Conservation (phyloP, 2,329 filamentous ascomycete species). For the Claviceps spartinae region DNA sequence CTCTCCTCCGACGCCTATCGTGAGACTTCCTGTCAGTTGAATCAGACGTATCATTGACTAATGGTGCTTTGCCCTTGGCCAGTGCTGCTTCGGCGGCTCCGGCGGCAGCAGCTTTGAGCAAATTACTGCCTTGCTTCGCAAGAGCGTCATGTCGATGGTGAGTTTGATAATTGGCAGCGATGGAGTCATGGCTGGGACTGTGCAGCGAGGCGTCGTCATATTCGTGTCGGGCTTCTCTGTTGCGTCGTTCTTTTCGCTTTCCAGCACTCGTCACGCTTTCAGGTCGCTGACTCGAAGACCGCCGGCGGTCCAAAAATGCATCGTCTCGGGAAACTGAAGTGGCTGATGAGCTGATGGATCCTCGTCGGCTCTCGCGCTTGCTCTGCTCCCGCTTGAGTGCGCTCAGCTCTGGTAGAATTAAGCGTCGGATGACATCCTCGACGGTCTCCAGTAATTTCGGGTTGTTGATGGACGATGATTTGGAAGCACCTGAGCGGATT, state of each 20-base stretch:
- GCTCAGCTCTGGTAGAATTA: constrained; percentile 84
- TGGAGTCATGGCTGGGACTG: constrained; percentile 34
- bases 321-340: constrained; percentile 43
- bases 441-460: constrained; percentile 82
- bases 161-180: constrained; percentile 22
- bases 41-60: constrained; percentile 26
- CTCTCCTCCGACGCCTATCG: constrained; percentile 36
- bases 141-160: constrained; percentile 29
- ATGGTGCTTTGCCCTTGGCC: constrained; percentile 20
- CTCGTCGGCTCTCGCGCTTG: constrained; percentile 55
- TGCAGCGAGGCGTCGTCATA: constrained; percentile 35
- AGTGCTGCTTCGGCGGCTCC: constrained; percentile 28
- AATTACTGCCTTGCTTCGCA: constrained; percentile 30
- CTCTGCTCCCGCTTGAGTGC: constrained; percentile 85
- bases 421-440: constrained; percentile 78
- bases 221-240: constrained; percentile 42
- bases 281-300: constrained; percentile 43
- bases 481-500: constrained; percentile 36
- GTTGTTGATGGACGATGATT: constrained; percentile 80
- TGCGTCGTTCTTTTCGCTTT: constrained; percentile 30
- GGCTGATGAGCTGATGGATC: constrained; percentile 46
- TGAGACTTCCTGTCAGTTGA: constrained; percentile 38
- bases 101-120: constrained; percentile 30
- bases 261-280: constrained; percentile 39
- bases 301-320: constrained; percentile 44